These are phyloP conservation scores for Daldinia concentrica DNA, from an alignment of 495 filamentous ascomycete species.

Conservation along the genomic window DNA sequence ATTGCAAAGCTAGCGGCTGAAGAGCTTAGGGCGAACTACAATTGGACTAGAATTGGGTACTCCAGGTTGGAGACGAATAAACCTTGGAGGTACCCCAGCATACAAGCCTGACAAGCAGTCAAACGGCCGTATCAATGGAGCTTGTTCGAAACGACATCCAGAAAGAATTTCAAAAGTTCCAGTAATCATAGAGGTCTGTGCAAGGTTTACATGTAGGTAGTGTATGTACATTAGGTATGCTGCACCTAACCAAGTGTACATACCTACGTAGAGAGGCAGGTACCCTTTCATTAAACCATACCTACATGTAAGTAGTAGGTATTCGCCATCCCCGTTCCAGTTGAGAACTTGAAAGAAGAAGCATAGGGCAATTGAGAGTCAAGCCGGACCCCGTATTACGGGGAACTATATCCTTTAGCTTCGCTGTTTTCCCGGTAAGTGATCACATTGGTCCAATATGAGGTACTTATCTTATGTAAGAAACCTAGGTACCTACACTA, in stretches of 20 bases:
- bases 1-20: constrained; percentile 27
- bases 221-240: too few relatives aligned
- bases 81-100: background rate
- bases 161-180: background rate
- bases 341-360: too few relatives aligned
- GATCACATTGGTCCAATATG: background rate
- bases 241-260: background rate
- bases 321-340: too few relatives aligned
- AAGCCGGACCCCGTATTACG: background rate
- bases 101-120: background rate
- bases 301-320: too few relatives aligned
- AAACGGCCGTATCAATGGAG: constrained; percentile 35
- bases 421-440: too few relatives aligned
- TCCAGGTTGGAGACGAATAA: constrained; percentile 24
- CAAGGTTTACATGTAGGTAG: background rate
- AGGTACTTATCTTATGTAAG: background rate
- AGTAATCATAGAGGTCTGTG: background rate
- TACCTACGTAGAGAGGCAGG: background rate
- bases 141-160: background rate
- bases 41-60: constrained; percentile 14
- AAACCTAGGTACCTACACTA: too few relatives aligned
- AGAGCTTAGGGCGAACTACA: constrained; percentile 7
- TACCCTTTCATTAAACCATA: background rate
- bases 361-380: too few relatives aligned
- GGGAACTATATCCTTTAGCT: background rate